Evolutionary conservation across 345 rosid species (phyloP), one percentile per base, ranked within the genome.

Genomic region (Aurinia saxatilis): DNA sequence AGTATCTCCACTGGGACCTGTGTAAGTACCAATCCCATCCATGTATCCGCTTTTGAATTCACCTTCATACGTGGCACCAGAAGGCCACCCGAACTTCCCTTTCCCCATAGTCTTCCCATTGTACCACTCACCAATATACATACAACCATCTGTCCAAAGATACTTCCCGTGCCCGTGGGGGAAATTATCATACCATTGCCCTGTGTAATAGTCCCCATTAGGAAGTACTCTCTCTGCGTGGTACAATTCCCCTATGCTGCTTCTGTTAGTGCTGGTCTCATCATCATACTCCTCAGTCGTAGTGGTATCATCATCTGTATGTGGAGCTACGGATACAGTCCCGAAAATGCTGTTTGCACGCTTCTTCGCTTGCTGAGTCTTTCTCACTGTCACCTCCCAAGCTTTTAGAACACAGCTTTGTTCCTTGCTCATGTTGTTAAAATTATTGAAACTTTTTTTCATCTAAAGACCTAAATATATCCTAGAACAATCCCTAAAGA

Each of bases 111-210:
- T 82, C 65, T 91, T 88, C 4, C 93, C 98, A 44, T 65, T 80
- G 41, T 72, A 71, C 98, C 98, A 91, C 30, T 88, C 92, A 6
- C 98, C 96, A 4, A 84, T 71, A 38, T 88, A 91, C 81, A 82
- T 83, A 65, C 98, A 91, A 6, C 98, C 96, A 48, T 91, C 98
- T 1, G 90, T 82, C 98, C 96, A 91, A 3, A 91, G 66, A 68
- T 91, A 91, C 60, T 84, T 91, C 1, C 98, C 98, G 6, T 79
- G 80, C 7, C 98, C 98, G 14, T 84, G 75, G 0, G 98, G 96
- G 31, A 91, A 78, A 63, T 78, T 91, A 27, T 88, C 92, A 49
- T 53, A 63, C 96, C 95, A 91, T 37, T 84, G 90, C 19, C 98
- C 98, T 3, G 82, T 84, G 35, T 91, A 91, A 67, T 79, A 86